Base-by-base conservation (phyloP, 805 yeast species). In the Jamesozyma rosinii region DNA sequence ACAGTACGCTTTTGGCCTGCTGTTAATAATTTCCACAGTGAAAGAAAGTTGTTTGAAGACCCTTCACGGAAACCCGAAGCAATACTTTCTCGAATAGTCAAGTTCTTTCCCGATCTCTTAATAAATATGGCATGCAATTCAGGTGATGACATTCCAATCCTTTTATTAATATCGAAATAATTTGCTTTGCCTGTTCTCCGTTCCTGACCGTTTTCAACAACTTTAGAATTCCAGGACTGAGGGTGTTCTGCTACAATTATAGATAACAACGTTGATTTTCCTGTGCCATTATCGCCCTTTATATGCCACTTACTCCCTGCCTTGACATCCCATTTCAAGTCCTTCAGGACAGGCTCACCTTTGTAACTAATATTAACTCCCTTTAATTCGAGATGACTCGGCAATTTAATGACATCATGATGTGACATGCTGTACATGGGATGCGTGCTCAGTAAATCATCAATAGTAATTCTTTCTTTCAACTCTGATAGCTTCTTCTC, bases 181-280 rank as follows among this genome's bases (percentile, higher is more conserved):
- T 77, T 79, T 14, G 81, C 76, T 33, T 66, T 69, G 1, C 97
- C 98, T 0, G 89, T 79, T 46, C 72, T 73, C 34, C 97, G 72
- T 8, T 79, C 74, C 9, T 37, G 35, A 27, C 71, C 71, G 0
- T 88, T 87, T 51, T 82, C 72, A 37, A 87, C 67, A 19, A 92
- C 71, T 19, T 73, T 76, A 4, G 77, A 72, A 51, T 77, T 81
- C 97, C 97, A 90, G 1, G 96, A 81, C 63, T 90, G 96, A 1
- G 98, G 98, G 59, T 90, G 98, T 54, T 90, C 98, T 3, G 95
- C 88, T 0, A 95, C 88, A 24, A 90, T 70, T 37, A 92, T 61
- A 2, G 97, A 77, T 14, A 92, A 63, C 20, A 90, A 64, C 0
- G 98, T 92, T 1, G 96, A 84, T 60, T 90, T 90, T 0, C 98